Base-by-base conservation (phyloP, 1,284 basidiomycete species). In the Porodaedalea pini region DNA sequence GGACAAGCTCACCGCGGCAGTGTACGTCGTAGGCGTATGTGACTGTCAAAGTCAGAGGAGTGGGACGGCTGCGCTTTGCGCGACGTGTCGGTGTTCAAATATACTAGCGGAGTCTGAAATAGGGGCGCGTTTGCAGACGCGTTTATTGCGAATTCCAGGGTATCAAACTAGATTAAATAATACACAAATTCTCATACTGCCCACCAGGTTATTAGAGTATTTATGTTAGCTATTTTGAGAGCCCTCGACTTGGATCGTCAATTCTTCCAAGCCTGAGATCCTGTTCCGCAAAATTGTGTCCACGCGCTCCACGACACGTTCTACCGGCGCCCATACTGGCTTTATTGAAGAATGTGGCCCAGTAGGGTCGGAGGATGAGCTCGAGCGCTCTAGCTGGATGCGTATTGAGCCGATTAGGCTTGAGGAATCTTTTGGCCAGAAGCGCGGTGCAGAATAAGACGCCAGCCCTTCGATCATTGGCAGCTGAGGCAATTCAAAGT, bases 391-490 rank as follows among this genome's bases (percentile, higher is more conserved):
- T 17, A 97, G 76, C 64, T 92, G 90, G 47, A 98, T 82, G 68
- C 92, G 92, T 58, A 99, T 92, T 1, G 92, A 92, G 17, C 96
- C 96, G 64, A 98, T 85, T 32, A 97, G 69, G 45, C 83, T 86
- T 8, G 83, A 81, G 2, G 90, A 83, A 69, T 98, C 96, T 71
- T 97, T 94, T 0, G 95, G 94, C 97, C 97, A 99, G 73, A 99
- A 97, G 15, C 93, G 82, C 0, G 95, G 86, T 1, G 80, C 78
- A 1, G 85, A 85, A 71, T 90, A 97, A 1, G 89, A 90, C 0
- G 79, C 82, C 0, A 99, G 76, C 1, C 94, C 96, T 61, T 92
- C 85, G 37, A 95, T 74, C 4, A 71, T 69, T 0, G 74, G 68
- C 6, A 88, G 75, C 86, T 88, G 64, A 17, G 23, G 11, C 66